phyloP scores from a whole-genome alignment of 257 asterid species.

The Scutellaria baicalensis region DNA sequence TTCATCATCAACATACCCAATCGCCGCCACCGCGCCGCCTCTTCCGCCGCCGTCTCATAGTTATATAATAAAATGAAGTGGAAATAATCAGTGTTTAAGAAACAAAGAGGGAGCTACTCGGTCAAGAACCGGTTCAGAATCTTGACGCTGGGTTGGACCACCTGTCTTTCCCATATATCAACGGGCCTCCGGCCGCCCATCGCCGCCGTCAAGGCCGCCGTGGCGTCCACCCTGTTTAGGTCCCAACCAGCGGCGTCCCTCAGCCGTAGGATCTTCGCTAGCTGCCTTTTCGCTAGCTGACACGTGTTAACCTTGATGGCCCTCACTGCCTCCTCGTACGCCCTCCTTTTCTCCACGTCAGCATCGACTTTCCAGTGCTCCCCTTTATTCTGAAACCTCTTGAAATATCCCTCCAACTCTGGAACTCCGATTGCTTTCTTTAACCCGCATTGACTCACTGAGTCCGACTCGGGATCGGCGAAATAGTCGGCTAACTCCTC shows the following conservation, averaged over 20 bases:
- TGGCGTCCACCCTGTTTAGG: slow-evolving; percentile 62
- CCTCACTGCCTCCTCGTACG: slow-evolving; percentile 55
- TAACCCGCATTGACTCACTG: slow-evolving; percentile 44
- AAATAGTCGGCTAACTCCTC: slow-evolving; percentile 55
- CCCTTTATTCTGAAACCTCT: background rate
- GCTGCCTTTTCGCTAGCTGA: slow-evolving; percentile 57
- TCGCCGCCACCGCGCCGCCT: background rate
- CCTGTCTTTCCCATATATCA: slow-evolving; percentile 57
- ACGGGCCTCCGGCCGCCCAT: slow-evolving; percentile 23
- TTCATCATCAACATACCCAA: background rate
- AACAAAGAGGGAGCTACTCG: slow-evolving; percentile 40
- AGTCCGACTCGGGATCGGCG: slow-evolving; percentile 9
- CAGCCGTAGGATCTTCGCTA: slow-evolving; percentile 58
- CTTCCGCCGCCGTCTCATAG: background rate
- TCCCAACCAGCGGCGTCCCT: slow-evolving; percentile 74
- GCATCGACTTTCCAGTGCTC: background rate
- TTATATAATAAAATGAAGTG: background rate
- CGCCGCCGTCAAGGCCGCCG: slow-evolving; percentile 46
- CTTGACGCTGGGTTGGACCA: slow-evolving; percentile 68
- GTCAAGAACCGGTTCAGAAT: slow-evolving; percentile 67
- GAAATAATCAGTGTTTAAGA: background rate
- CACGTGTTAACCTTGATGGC: slow-evolving; percentile 75
- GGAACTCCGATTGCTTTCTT: slow-evolving; percentile 75
- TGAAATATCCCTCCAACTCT: slow-evolving; percentile 50
- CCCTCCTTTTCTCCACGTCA: slow-evolving; percentile 17